Evolutionary conservation across 2,329 filamentous ascomycete genomes (phyloP), one percentile per base, ranked within the genome.

Genomic region (Akanthomyces lecanii): DNA sequence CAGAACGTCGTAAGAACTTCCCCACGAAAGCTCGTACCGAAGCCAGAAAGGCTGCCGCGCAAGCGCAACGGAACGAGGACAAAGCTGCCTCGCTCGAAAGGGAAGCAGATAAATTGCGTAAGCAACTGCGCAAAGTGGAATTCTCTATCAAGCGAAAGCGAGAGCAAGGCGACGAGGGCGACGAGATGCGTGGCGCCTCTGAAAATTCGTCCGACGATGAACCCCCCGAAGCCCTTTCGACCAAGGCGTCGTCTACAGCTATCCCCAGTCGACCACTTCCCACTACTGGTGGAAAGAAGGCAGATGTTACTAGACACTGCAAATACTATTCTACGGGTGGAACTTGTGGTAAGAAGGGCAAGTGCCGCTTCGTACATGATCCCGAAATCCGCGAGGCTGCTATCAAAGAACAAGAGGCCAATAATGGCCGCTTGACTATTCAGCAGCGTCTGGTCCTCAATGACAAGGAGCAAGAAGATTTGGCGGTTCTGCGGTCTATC

Each of bases 1-100:
- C 86, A 56, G 92, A 97, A 74, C 86, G 94, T 64, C 89, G 83
- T 71, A 89, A 86, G 67, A 88, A 89, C 58, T 98, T 85, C 72
- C 94, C 94, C 2, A 97, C 93, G 2, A 85, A 86, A 72, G 85
- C 85, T 64, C 87, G 90, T 62, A 79, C 87, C 65, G 82, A 85
- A 65, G 85, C 85, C 66, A 90, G 84, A 74, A 84, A 85, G 66
- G 81, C 81, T 68, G 77, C 76, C 63, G 75, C 77, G 69, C 71
- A 76, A 69, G 73, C 76, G 64, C 73, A 76, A 47, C 76, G 73
- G 50, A 81, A 84, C 62, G 79, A 82, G 62, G 85, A 88, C 71
- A 87, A 90, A 72, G 84, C 86, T 52, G 88, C 78, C 55, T 80
- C 80, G 64, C 75, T 86, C 23, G 82, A 85, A 69, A 84, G 79